Percentiles rank a stretch among this genome's conserved stretches.
Evolutionary conservation across 1,284 basidiomycete species (phyloP).

Genomic region (Apiotrichum gracile): DNA sequence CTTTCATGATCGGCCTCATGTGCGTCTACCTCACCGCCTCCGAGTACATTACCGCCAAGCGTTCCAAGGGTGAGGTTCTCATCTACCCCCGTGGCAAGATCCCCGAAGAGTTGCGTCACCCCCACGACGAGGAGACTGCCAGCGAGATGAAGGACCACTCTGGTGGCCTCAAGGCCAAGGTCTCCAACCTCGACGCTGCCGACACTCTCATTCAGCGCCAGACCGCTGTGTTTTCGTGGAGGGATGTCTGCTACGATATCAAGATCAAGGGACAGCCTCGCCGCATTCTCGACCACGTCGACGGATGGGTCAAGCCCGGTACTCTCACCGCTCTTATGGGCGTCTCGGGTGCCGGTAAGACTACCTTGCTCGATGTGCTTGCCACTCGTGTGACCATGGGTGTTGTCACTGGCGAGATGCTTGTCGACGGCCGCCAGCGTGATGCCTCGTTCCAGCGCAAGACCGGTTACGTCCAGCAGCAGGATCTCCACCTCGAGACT

Average conservation of each 20-base stretch:
- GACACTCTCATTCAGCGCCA: slow-evolving; percentile 43
- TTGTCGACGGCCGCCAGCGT: slow-evolving; percentile 68
- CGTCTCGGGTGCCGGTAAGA: slow-evolving; percentile 69
- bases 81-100: slow-evolving; percentile 50
- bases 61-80: slow-evolving; percentile 52
- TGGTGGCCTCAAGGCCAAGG: slow-evolving; percentile 4
- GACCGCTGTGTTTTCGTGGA: slow-evolving; percentile 49
- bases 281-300: slow-evolving; percentile 67
- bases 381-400: slow-evolving; percentile 74
- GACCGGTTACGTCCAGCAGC: slow-evolving; percentile 69
- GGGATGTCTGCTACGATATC: slow-evolving; percentile 56
- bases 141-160: slow-evolving; percentile 19
- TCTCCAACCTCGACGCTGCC: slow-evolving; percentile 17
- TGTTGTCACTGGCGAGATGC: slow-evolving; percentile 68
- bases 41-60: slow-evolving; percentile 50
- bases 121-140: slow-evolving; percentile 22
- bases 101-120: slow-evolving; percentile 30
- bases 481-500: slow-evolving; percentile 67
- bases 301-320: slow-evolving; percentile 75
- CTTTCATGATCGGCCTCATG: slow-evolving; percentile 53
- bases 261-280: slow-evolving; percentile 56
- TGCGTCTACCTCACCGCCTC: slow-evolving; percentile 54
- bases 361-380: slow-evolving; percentile 74
- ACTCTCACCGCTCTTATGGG: slow-evolving; percentile 65
- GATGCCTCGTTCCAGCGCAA: slow-evolving; percentile 61